A percentile compares a stretch with the other conserved stretches of the same genome.
Conservation (phyloP, 1,139 yeast genomes). For the Lodderomyces metapsilosis region DNA sequence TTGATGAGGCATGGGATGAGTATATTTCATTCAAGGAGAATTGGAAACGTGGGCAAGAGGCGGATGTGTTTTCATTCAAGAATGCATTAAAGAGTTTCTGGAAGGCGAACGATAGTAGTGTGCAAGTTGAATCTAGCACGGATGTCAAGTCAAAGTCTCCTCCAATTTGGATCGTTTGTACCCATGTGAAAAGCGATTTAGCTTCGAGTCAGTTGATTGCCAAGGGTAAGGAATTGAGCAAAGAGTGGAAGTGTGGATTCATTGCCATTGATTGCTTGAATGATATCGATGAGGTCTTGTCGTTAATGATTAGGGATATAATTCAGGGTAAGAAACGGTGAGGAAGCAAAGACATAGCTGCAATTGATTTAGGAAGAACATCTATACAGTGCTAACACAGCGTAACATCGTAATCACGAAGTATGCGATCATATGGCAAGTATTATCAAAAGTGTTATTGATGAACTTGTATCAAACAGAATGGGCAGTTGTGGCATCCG, state of each 20-base stretch:
- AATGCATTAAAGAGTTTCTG: conserved; percentile 54
- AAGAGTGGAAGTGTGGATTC: conserved; percentile 64
- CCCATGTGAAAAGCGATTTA: conserved; percentile 53
- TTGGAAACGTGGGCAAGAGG: conserved; percentile 65
- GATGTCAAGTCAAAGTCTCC: conserved; percentile 43
- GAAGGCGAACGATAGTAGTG: conserved; percentile 13
- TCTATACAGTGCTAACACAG: too few species aligned
- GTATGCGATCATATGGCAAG: too few species aligned
- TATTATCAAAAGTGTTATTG: too few species aligned
- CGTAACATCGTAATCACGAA: too few species aligned
- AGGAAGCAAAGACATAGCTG: not conserved
- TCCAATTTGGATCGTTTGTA: conserved; percentile 65
- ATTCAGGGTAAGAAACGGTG: conserved; percentile 38
- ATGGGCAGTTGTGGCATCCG: too few species aligned
- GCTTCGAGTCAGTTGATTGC: conserved; percentile 59
- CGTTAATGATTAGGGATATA: conserved; percentile 58
- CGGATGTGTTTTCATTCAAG: conserved; percentile 61
- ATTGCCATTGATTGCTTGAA: conserved; percentile 50
- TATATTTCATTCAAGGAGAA: conserved; percentile 50
- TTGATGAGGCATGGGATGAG: conserved; percentile 74
- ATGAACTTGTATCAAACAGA: too few species aligned
- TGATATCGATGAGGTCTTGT: conserved; percentile 43
- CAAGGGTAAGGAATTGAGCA: conserved; percentile 55
- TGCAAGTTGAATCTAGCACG: not conserved
- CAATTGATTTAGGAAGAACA: too few species aligned